A percentile compares a stretch with the other conserved stretches of the same genome.
phyloP scores from a whole-genome alignment of 192 early-diverging fungal genomes.

The Linnemannia hyalina region DNA sequence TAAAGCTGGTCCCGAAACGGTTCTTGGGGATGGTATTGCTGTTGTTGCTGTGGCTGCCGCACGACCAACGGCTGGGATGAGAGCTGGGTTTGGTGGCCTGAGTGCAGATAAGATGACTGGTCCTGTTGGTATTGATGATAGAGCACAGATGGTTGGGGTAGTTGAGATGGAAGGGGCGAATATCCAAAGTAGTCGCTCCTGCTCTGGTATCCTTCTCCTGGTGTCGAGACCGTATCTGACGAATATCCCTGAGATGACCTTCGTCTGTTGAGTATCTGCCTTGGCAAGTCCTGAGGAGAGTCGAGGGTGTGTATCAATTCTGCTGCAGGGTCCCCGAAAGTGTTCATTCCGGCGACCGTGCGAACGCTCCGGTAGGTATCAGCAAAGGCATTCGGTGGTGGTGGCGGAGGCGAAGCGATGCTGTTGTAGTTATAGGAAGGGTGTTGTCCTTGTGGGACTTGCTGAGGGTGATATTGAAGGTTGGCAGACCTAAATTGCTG shows the following conservation, averaged over 20 bases:
- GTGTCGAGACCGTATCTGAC: not conserved
- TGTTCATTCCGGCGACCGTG: not conserved
- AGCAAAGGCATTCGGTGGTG: not conserved
- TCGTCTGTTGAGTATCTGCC: not conserved
- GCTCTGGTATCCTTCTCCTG: not conserved
- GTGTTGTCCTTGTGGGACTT: not conserved
- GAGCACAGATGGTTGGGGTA: not conserved
- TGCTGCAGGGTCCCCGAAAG: not conserved
- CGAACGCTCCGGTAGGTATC: not conserved
- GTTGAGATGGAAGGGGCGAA: not conserved
- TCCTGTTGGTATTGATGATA: not conserved
- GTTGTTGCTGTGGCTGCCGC: not conserved
- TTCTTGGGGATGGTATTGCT: not conserved
- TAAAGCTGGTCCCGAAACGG: not conserved
- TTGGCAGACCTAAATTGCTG: not conserved
- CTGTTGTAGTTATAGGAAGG: not conserved
- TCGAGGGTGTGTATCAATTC: not conserved
- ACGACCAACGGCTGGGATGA: not conserved
- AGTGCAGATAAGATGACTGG: not conserved
- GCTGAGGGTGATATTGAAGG: not conserved
- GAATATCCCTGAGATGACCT: conserved; percentile 4
- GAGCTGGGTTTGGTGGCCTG: not conserved
- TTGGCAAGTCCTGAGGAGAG: not conserved
- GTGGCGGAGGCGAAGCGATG: not conserved
- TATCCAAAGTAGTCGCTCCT: conserved; percentile 3